Evolutionary conservation across 805 yeast species (phyloP), one percentile per base, ranked within the genome.

Genomic region (Yamadazyma endophytica): DNA sequence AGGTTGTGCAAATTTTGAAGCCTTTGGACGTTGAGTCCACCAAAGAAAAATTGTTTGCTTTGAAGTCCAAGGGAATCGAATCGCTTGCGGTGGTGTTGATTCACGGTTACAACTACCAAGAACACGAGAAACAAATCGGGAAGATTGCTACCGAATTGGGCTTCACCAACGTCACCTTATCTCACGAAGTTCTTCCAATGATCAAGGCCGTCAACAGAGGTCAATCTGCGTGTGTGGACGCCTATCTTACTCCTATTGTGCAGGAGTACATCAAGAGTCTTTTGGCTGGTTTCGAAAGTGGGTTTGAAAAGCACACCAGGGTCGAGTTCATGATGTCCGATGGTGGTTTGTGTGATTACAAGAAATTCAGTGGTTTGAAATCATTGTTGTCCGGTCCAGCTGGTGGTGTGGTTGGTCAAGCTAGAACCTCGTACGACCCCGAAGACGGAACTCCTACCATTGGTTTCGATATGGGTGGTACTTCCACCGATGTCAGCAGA

Each of bases 391-490:
- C 46, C 9, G 52, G 52, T 3, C 52, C 52, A 9, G 52, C 52
- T 15, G 52, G 52, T 22, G 52, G 52, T n/a, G 47, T 45, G 9
- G 50, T 47, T 25, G 52, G 52, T 12, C 36, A 41, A 23, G 43
- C 46, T 11, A 33, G 34, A 21, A 47, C 52, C 17, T 43, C 39
- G 29, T 45, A 36, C 30, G 49, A 54, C 34, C 39, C 21, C 6
- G 68, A 76, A 38, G 71, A 72, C 33, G 57, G 60, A 9, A 68
- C 71, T 15, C 88, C 95, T 0, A 64, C 82, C 28, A 73, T 85
- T 35, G 94, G 92, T 0, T 82, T 85, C 44, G 95, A 85, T 55
- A 83, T 85, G 89, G 95, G 95, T 29, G 95, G 95, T 29, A 85
- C 95, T 1, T 81, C 90, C 1, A 64, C 69, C 6, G 68, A 64